Base-by-base conservation (phyloP, 192 early-diverging fungal genomes). In the Chytriomyces sp. region DNA sequence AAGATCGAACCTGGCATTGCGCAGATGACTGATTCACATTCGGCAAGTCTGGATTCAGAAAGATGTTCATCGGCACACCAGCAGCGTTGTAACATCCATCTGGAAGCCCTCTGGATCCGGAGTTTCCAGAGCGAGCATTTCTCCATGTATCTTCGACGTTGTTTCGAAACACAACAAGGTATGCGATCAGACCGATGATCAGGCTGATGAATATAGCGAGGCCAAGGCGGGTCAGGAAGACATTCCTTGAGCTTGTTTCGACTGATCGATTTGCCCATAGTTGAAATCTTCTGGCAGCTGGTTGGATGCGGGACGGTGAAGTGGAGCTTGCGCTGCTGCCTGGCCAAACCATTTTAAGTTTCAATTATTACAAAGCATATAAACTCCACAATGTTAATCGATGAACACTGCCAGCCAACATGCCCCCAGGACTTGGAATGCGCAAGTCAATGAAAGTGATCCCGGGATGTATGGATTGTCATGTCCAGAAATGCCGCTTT, bases 61-160 rank as follows among this genome's bases (percentile, higher is more conserved):
- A 57, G 53, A 57, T n/a, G 5, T 57, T n/a, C 53, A 57, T 57
- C 53, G 53, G 16, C 2, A n/a, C 53, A 20, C 53, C 62, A 18
- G 62, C 62, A 26, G 66, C 66, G 46, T 67, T 28, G 45, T 46
- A 67, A 24, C 66, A 67, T 45, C 66, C 66, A 67, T 45, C 66
- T 18, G 28, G 26, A 20, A 13, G 13, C 53, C 53, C 13, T 20
- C 16, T 20, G 16, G 53, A 57, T 20, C 13, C 20, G 1, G 13
- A 57, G 16, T 18, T 13, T 18, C 20, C 13, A 57, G 20, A 57
- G 53, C 16, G 13, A 57, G 53, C 20, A 57, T 18, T 13, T 57
- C 53, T 18, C 16, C 20, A 20, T 57, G 20, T 57, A 57, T 13
- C 20, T 57, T 57, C 53, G 16, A 13, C 20, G 13, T 57, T 57